Percentiles rank a stretch among this genome's conserved stretches.
These are phyloP conservation scores for Diaporthe humulicola DNA, from an alignment of 2,329 filamentous ascomycete species.

Conservation along the genomic window DNA sequence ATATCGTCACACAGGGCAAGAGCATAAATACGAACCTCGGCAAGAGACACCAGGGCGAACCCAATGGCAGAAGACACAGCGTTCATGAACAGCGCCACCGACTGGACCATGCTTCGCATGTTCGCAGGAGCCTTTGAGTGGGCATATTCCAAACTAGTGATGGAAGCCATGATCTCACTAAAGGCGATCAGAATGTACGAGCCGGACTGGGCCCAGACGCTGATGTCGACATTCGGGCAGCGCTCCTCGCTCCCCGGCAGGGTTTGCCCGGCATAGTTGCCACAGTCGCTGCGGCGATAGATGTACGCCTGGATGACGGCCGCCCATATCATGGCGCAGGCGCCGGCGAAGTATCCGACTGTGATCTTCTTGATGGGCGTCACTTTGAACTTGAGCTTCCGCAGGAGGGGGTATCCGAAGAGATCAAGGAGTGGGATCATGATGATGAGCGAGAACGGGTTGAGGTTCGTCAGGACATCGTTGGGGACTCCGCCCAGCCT, in stretches of 20 bases:
- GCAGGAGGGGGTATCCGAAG: constrained; percentile 76
- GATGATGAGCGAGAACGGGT: constrained; percentile 80
- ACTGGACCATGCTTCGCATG: constrained; percentile 80
- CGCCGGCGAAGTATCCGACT: constrained; percentile 74
- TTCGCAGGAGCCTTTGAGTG: constrained; percentile 82
- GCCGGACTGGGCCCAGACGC: constrained; percentile 71
- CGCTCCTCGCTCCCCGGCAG: constrained; percentile 51
- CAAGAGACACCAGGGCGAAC: constrained; percentile 61
- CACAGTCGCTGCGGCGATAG: constrained; percentile 74
- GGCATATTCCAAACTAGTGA: constrained; percentile 77
- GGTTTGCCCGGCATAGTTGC: constrained; percentile 47
- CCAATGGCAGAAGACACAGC: constrained; percentile 77
- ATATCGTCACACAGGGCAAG: background rate
- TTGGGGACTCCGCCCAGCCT: constrained; percentile 79
- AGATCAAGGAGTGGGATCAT: constrained; percentile 79
- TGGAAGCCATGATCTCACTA: constrained; percentile 63
- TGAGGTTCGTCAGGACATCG: constrained; percentile 80
- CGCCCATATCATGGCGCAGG: constrained; percentile 70
- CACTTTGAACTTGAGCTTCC: constrained; percentile 74
- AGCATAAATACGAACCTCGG: background rate
- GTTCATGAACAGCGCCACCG: constrained; percentile 76
- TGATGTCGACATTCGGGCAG: constrained; percentile 66
- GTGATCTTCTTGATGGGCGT: constrained; percentile 83
- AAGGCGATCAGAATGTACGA: constrained; percentile 63
- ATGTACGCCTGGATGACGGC: constrained; percentile 70